Base-by-base conservation (phyloP, 106 monocot species). In the Narthecium ossifragum region DNA sequence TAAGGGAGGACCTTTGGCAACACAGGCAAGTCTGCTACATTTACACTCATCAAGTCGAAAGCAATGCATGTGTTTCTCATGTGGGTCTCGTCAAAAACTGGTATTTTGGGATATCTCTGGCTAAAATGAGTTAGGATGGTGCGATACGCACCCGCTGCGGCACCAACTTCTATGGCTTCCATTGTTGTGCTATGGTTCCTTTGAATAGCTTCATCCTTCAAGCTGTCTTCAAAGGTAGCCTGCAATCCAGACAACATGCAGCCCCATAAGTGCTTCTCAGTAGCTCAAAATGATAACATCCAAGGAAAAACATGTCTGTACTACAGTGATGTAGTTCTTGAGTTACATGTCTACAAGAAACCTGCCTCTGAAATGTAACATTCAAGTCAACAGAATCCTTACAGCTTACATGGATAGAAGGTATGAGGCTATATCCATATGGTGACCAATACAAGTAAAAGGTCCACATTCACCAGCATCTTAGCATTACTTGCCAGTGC, bases 161-260 rank as follows among this genome's bases (percentile, higher is more conserved):
- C 59, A 11, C 96, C 96, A 1, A 96, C 86, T 8, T 46, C 61
- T 27, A 96, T 69, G 2, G 96, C 96, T 61, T 96, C 96, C 70
- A 55, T 76, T 31, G 96, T 96, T n/a, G 96, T 96, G 63, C 96
- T 96, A 49, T 96, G 96, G 43, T 96, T 96, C 71, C 71, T 86
- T 2, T 68, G 70, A n/a, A 96, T 60, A 9, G 96, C 96, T 66
- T 96, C 96, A 2, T 84, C 90, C 26, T 59, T 71, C 86, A 96
- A 62, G 31, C 78, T 71, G 26, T 96, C 96, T 77, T 96, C 96
- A 62, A 96, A 96, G 54, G 96, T 96, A 33, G 96, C 96, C 96
- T 96, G 73, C 47, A 58, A 51, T 12, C 49, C 20, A 45, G 26
- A 43, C 18, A 18, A 43, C 11, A 43, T n/a, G n/a, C n/a, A n/a